Base-by-base conservation (phyloP, 1,284 basidiomycete genomes). In the Testicularia cyperi region DNA sequence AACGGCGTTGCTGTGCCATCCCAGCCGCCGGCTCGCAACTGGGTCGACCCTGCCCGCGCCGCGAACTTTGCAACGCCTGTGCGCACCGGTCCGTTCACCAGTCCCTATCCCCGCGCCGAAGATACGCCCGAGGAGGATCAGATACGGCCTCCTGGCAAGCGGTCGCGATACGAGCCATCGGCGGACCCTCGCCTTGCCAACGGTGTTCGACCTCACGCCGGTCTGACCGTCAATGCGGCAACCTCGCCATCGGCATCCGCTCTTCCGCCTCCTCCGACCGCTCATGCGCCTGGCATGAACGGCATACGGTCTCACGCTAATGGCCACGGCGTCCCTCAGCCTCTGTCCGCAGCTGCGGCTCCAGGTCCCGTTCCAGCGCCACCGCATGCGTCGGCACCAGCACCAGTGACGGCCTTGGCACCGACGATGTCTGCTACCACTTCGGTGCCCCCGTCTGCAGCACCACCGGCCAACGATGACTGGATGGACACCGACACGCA, bases 101-200 rank as follows among this genome's bases (percentile, higher is more conserved):
- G n/a, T n/a, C n/a, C n/a, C n/a, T n/a, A n/a, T n/a, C n/a, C n/a
- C 2, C 49, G 45, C n/a, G 44, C 37, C 3, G 44, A 60, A 7
- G 48, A 44, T 9, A 62, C 52, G 10, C 47, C 52, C 4, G 60
- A 57, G 19, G 60, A 63, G 35, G 58, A 62, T 32, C 52, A 56
- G 46, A 52, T 62, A 6, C 47, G 58, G 6, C 46, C 52, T 5
- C 58, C 58, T 2, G 58, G 52, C 26, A 62, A 62, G 32, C 43
- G 58, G 4, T 37, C 37, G 1, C 49, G 57, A 2, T 26, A 24
- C 2, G 51, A 54, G 8, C n/a, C n/a, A n/a, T n/a, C n/a, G n/a
- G 39, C 19, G 9, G 44, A 54, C 19, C 56, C 49, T 13, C 34
- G 56, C 9, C 29, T 48, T 2, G 34, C 44, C 25, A 44, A 46